Evolutionary conservation across 2,329 filamentous ascomycete genomes (phyloP).

Genomic region (Colletotrichum sp.): DNA sequence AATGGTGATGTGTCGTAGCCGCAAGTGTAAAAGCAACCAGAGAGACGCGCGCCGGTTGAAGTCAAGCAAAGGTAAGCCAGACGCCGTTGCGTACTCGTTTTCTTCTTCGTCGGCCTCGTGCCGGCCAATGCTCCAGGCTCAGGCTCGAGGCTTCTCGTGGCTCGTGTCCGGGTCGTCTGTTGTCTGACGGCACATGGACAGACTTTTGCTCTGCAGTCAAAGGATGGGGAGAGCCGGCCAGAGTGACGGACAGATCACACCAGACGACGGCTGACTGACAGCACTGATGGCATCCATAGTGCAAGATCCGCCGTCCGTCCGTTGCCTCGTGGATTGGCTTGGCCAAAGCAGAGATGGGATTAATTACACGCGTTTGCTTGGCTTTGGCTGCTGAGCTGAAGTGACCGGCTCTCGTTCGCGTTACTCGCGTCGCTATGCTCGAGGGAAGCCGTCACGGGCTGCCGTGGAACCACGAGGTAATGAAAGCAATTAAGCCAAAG

Average conservation of each 20-base stretch:
- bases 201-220: not conserved
- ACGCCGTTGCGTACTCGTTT: not conserved
- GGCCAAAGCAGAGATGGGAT: not conserved
- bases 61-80: not conserved
- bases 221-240: not conserved
- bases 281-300: not conserved
- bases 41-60: conserved; percentile 2
- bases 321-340: not conserved
- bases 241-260: conserved; percentile 1
- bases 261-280: conserved; percentile 15
- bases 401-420: not conserved
- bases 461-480: not conserved
- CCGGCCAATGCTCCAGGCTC: not conserved
- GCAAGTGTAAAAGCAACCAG: conserved; percentile 3
- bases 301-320: not conserved
- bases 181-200: not conserved
- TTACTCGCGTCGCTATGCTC: not conserved
- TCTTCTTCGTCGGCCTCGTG: not conserved
- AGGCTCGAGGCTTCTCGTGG: not conserved
- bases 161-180: not conserved
- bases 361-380: not conserved
- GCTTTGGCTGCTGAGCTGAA: not conserved
- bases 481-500: not conserved
- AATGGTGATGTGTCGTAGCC: not conserved
- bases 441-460: not conserved